phyloP scores from a whole-genome alignment of 2,329 filamentous ascomycete genomes.

The Didymella exigua region DNA sequence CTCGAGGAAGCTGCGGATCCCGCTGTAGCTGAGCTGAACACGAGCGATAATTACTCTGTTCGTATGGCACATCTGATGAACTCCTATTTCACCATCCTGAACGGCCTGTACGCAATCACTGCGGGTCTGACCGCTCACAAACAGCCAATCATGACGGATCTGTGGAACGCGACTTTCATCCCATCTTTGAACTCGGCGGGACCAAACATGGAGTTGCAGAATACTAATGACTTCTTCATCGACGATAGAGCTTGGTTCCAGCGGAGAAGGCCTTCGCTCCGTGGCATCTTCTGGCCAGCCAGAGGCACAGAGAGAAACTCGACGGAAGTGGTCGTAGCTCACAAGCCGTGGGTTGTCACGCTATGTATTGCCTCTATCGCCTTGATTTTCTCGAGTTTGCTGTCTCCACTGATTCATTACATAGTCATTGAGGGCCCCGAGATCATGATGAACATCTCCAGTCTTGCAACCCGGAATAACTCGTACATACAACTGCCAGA shows the following conservation, averaged over 20 bases:
- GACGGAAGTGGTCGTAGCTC: not conserved
- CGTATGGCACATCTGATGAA: not conserved
- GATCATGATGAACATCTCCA: slow-evolving; percentile 15
- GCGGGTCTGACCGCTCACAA: not conserved
- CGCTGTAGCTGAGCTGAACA: too few species aligned
- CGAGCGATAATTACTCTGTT: not conserved
- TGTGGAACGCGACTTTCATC: not conserved
- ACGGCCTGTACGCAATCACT: not conserved
- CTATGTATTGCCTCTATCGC: not conserved
- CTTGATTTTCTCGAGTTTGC: not conserved
- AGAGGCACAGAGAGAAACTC: not conserved
- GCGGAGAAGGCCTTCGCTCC: too few species aligned
- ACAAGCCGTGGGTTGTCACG: not conserved
- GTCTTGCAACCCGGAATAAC: slow-evolving; percentile 11
- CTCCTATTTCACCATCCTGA: not conserved
- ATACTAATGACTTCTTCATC: too few species aligned
- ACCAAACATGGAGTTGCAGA: too few species aligned
- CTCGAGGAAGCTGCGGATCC: too few species aligned
- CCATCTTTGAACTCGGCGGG: too few species aligned
- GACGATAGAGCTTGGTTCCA: too few species aligned
- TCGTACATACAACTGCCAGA: not conserved
- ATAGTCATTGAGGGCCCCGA: slow-evolving; percentile 5
- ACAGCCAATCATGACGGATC: not conserved
- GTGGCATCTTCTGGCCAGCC: not conserved
- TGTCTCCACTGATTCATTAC: not conserved